Evolutionary conservation across 2,329 filamentous ascomycete species (phyloP).

Genomic region (Colletotrichum liriopes): DNA sequence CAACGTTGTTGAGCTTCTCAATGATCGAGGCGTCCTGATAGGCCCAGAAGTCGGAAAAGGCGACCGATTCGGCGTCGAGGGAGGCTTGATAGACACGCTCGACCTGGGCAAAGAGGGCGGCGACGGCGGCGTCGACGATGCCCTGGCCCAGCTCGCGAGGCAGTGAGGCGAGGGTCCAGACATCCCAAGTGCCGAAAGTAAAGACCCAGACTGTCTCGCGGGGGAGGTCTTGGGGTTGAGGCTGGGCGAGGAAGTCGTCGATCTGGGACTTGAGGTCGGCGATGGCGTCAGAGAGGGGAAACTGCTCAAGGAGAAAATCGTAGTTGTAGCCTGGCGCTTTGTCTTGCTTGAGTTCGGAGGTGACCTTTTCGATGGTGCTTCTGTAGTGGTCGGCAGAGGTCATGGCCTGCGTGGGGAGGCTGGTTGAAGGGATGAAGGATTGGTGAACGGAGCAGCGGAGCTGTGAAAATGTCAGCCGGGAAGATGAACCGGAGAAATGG

Average conservation of each 20-base stretch:
- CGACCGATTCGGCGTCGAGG: conserved; percentile 58
- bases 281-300: conserved; percentile 56
- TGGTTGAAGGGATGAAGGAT: conserved; percentile 60
- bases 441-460: conserved; percentile 62
- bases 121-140: conserved; percentile 55
- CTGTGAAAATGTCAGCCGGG: conserved; percentile 49
- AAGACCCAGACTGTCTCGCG: conserved; percentile 69
- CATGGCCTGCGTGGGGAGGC: conserved; percentile 64
- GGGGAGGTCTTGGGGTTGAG: conserved; percentile 52
- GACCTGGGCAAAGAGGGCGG: conserved; percentile 61
- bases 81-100: conserved; percentile 64
- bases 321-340: conserved; percentile 60
- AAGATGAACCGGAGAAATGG: neutral
- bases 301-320: conserved; percentile 59
- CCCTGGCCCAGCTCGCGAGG: conserved; percentile 57
- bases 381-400: conserved; percentile 72
- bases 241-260: conserved; percentile 60
- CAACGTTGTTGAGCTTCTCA: conserved; percentile 27
- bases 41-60: conserved; percentile 62
- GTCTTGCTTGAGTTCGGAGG: conserved; percentile 49
- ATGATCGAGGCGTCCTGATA: conserved; percentile 47
- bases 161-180: conserved; percentile 67
- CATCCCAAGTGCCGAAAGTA: conserved; percentile 68
- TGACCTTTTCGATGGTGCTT: conserved; percentile 55
- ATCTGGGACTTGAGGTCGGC: conserved; percentile 64